Evolutionary conservation across 192 early-diverging fungal species (phyloP), one percentile per base, ranked within the genome.

Genomic region (Coemansia brasiliensis): DNA sequence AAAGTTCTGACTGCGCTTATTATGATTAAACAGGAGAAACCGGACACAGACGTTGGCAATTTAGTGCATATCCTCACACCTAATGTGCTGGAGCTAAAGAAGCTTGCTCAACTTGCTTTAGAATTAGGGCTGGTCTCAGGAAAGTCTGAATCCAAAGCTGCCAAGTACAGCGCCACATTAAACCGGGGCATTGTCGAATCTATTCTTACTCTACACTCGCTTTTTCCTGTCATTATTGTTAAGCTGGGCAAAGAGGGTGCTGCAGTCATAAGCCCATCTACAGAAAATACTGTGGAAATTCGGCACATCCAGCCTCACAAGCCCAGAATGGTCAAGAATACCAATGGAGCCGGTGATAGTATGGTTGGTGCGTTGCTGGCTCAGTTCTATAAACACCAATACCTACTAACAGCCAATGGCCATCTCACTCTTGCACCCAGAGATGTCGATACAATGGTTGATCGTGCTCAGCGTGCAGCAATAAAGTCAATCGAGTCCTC

Each of bases 211-310:
- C 59, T 63, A 61, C 87, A 38, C 57, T 83, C 54, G 38, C 48
- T 46, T 59, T 83, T 90, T 22, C 83, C 82, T 2, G 72, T 72
- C 4, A 60, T 87, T 20, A 52, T 90, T 37, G 77, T 89, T 57
- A 94, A 91, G 55, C 65, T 89, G 6, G 93, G 93, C 12, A 48
- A 80, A 6, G 63, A 85, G 15, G 93, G 93, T 20, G 83, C 79
- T 9, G 42, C 80, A 10, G 57, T 84, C 2, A 57, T 73, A 13
- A 59, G 72, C 52, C 55, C 63, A 15, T 45, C 51, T 44, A 52
- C 51, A 0, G 10, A 6, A 21, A 41, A 49, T 18, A 29, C 43
- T 2, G 27, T 29, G 13, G n/a, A 52, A 10, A 35, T 69, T 20
- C 39, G 43, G 26, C 51, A 68, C 40, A 69, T 72, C 32, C 39